These are phyloP conservation scores for Claviceps humidiphila DNA, from an alignment of 2,329 filamentous ascomycete species.

Conservation along the genomic window DNA sequence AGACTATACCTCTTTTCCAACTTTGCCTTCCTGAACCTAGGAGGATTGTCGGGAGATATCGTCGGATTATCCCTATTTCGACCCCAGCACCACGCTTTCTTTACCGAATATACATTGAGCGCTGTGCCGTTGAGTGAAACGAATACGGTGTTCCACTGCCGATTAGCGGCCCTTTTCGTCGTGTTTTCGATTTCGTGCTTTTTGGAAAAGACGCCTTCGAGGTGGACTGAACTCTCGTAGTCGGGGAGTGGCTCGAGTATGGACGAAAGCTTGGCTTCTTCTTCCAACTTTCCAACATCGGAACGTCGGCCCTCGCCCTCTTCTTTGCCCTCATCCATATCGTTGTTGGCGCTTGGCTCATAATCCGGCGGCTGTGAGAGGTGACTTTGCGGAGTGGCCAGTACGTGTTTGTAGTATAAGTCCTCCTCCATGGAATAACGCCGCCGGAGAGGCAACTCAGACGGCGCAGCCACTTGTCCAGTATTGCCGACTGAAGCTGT, in stretches of 20 bases:
- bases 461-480: slow-evolving; percentile 17
- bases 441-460: slow-evolving; percentile 26
- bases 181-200: slow-evolving; percentile 56
- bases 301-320: background rate
- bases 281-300: slow-evolving; percentile 6
- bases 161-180: slow-evolving; percentile 46
- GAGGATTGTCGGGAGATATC: slow-evolving; percentile 35
- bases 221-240: slow-evolving; percentile 42
- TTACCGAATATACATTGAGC: slow-evolving; percentile 50
- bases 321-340: background rate
- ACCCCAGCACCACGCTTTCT: slow-evolving; percentile 41
- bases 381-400: slow-evolving; percentile 30
- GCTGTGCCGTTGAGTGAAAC: slow-evolving; percentile 55
- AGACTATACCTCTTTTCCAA: slow-evolving; percentile 57
- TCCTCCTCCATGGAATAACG: slow-evolving; percentile 43
- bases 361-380: slow-evolving; percentile 36
- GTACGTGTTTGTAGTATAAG: slow-evolving; percentile 37
- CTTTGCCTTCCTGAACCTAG: slow-evolving; percentile 38
- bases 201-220: slow-evolving; percentile 44
- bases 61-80: slow-evolving; percentile 33
- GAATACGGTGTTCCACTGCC: slow-evolving; percentile 51
- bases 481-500: slow-evolving; percentile 17
- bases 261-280: slow-evolving; percentile 27
- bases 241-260: slow-evolving; percentile 27
- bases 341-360: slow-evolving; percentile 13